phyloP scores from a whole-genome alignment of 129 eudicot species.

The Centella asiatica region DNA sequence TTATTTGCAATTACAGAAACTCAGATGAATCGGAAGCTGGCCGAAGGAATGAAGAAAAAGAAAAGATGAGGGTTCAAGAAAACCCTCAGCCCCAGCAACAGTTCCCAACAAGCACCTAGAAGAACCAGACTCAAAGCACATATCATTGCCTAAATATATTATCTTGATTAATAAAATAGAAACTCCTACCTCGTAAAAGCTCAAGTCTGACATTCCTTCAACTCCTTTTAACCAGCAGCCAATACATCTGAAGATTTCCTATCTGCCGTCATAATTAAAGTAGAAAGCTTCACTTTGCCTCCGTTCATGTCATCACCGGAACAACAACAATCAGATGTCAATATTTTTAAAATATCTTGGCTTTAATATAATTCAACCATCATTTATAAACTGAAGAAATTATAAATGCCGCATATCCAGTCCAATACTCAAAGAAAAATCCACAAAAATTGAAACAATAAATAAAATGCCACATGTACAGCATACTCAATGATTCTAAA shows the following conservation, averaged over 20 bases:
- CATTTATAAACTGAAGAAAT: not conserved
- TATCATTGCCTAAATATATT: not conserved
- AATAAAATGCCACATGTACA: not conserved
- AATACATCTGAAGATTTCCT: conserved; percentile 19
- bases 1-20: no score
- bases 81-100: no score
- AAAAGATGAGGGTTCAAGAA: no score
- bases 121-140: no score
- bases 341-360: not conserved
- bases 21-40: no score
- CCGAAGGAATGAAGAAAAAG: no score
- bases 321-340: conserved; percentile 22
- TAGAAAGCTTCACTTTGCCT: conserved; percentile 28
- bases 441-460: not conserved
- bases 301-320: conserved; percentile 22
- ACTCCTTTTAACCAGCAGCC: conserved; percentile 50
- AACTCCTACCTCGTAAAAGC: conserved; percentile 53
- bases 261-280: conserved; percentile 35
- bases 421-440: not conserved
- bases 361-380: not conserved
- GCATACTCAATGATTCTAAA: no score
- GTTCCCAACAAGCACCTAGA: no score
- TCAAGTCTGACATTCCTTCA: conserved; percentile 75
- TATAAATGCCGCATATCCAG: not conserved
- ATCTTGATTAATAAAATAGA: not conserved